Base-by-base conservation (phyloP, 2,329 filamentous ascomycete species). In the Xylaria hypoxylon region DNA sequence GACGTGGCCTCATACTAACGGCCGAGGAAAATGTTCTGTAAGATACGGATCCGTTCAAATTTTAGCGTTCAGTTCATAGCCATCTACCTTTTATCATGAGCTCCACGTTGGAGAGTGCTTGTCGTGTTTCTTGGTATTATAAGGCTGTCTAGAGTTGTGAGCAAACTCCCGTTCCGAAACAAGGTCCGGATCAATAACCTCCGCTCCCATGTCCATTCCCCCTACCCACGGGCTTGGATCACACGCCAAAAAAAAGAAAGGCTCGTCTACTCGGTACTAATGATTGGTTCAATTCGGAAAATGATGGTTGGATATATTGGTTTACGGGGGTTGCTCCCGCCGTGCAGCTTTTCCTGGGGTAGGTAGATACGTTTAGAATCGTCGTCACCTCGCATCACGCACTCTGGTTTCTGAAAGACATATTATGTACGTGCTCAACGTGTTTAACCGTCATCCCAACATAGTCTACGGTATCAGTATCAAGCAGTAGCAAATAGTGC, bases 151-250 rank as follows among this genome's bases (percentile, higher is more conserved):
- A n/a, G 44, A 42, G 24, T 44, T 3, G 48, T 44, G 40, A 33
- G 31, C 38, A 55, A 40, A 15, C 15, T 59, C 52, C 47, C 53
- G 68, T 73, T 71, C 73, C 68, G 53, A 68, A 73, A 72, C 60
- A 51, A 72, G 69, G 28, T 15, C 68, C 73, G 73, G 73, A 75
- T 59, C 60, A 45, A 51, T 55, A 71, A 68, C 67, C 69, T 75
- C 73, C 73, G 73, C 68, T 63, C 64, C 51, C 8, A 5, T 42
- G 22, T 48, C 40, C 26, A 59, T 62, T 64, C 51, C 57, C 67
- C 66, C 65, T 68, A 70, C 68, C 68, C 71, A 71, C 68, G 61
- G 57, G 59, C 63, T 63, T 48, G 28, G 52, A 50, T 59, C n/a
- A 55, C 51, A 48, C 51, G 22, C 48, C 59, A 67, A n/a, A n/a